Conservation (phyloP, 192 early-diverging fungal species). For the Podila verticillata region DNA sequence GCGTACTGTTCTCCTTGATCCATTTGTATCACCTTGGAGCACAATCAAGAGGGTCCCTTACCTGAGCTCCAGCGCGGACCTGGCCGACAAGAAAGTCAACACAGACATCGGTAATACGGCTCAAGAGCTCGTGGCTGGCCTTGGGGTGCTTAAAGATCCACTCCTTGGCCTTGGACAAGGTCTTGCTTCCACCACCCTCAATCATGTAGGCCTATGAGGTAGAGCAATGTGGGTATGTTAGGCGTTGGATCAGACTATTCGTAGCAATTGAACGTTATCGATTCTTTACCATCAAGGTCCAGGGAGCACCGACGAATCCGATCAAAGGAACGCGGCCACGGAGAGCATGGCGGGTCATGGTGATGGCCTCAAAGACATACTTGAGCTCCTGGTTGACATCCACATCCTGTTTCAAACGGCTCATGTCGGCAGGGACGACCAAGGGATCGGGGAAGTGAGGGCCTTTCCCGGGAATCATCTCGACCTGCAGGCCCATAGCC, state of each 20-base stretch:
- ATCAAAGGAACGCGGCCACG: conserved; percentile 90
- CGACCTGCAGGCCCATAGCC: conserved; percentile 93
- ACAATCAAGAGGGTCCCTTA: conserved; percentile 22
- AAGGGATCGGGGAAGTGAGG: conserved; percentile 92
- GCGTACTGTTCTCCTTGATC: background rate
- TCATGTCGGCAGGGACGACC: conserved; percentile 73
- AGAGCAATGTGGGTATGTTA: background rate
- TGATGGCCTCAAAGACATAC: conserved; percentile 96
- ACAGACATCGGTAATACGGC: conserved; percentile 83
- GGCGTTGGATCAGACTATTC: background rate
- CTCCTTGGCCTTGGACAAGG: conserved; percentile 86
- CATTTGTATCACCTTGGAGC: conserved; percentile 8
- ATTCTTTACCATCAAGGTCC: conserved; percentile 85
- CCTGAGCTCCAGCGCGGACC: conserved; percentile 95
- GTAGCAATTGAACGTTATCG: background rate
- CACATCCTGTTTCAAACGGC: conserved; percentile 65
- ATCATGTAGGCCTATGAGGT: conserved; percentile 89
- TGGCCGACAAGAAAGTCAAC: conserved; percentile 92
- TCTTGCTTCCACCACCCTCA: conserved; percentile 96
- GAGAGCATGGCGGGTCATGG: conserved; percentile 87
- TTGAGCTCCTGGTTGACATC: conserved; percentile 81
- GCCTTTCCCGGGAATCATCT: conserved; percentile 92
- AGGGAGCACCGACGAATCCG: conserved; percentile 97
- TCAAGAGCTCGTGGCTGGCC: conserved; percentile 80
- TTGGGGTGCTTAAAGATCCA: conserved; percentile 88